Percentiles rank a stretch among this genome's conserved stretches.
These are phyloP conservation scores for Jamesozyma spencerorum DNA, from an alignment of 805 yeast species.

Conservation along the genomic window DNA sequence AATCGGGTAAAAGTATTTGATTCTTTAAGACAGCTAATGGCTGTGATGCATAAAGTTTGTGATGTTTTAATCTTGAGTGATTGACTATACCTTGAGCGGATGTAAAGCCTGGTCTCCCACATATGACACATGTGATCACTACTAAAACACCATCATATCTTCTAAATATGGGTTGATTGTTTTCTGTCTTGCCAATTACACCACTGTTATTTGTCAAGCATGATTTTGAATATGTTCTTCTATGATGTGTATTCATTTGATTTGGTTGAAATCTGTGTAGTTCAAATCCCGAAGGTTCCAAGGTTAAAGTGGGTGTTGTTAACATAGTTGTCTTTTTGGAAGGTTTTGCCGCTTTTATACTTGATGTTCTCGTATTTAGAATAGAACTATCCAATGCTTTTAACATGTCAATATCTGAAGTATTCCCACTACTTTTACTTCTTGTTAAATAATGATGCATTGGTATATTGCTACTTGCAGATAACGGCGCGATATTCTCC, in stretches of 20 bases:
- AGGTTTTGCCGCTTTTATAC: not conserved
- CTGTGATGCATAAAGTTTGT: slow-evolving; percentile 60
- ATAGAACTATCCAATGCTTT: slow-evolving; percentile 1
- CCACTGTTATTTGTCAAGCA: slow-evolving; percentile 42
- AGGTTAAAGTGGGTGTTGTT: not conserved
- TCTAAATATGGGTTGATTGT: slow-evolving; percentile 45
- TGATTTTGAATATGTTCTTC: slow-evolving; percentile 29
- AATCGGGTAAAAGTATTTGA: slow-evolving; percentile 41
- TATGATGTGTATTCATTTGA: slow-evolving; percentile 24
- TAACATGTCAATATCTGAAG: slow-evolving; percentile 9
- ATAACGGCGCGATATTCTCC: not conserved
- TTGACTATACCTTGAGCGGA: slow-evolving; percentile 75
- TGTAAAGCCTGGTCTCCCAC: slow-evolving; percentile 61
- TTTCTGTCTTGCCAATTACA: slow-evolving; percentile 32
- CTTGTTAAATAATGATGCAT: slow-evolving; percentile 27
- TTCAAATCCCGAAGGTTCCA: slow-evolving; percentile 5
- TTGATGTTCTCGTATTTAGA: not conserved
- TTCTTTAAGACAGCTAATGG: slow-evolving; percentile 64
- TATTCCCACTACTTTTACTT: slow-evolving; percentile 25
- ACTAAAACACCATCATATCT: slow-evolving; percentile 66
- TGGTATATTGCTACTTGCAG: slow-evolving; percentile 9
- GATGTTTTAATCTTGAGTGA: slow-evolving; percentile 67
- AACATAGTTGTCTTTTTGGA: not conserved
- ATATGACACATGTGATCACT: slow-evolving; percentile 55
- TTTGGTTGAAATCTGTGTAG: slow-evolving; percentile 16